Base-by-base conservation (phyloP, 2,329 filamentous ascomycete species). In the Ceratocystis alfenasii region DNA sequence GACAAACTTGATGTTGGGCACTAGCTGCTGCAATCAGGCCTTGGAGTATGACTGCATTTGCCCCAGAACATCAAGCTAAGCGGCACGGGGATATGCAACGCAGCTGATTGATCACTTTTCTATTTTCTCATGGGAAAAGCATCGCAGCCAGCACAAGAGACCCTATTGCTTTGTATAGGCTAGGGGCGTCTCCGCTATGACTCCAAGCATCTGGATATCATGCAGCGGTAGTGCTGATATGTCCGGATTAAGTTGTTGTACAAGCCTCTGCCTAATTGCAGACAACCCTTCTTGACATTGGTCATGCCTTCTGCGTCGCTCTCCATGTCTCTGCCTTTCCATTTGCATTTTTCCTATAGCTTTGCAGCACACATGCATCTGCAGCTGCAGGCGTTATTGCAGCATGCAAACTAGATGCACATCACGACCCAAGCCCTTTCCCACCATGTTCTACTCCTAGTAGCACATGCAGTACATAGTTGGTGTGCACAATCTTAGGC, bases 1-100 rank as follows among this genome's bases (percentile, higher is more conserved):
- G 28, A 59, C 5, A 33, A 36, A 1, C 4, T 10, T 46, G 55
- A 33, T 48, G 33, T 65, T 65, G 44, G 64, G 64, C 64, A 62
- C 30, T 65, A 45, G 57, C 57, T 62, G 57, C 55, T 44, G 33
- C 41, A 57, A 41, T 65, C 64, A 36, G 64, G 64, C 64, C 55
- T 50, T 46, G 28, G 28, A 59, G 6, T n/a, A 59, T 59, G 55
- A 59, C 55, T 59, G 28, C 28, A 36, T 59, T 25, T 59, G 55
- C 55, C 28, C 28, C 55, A 59, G 55, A 59, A 59, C 28, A 59
- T 30, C 28, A 17, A 62, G 60, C 60, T 62, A 62, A 62, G 44
- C 36, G 60, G 33, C 36, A 41, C 36, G 60, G 44, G 36, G 22
- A 46, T 44, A 62, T 62, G 36, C 60, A 62, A 28, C 25, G 22